Percentiles rank a stretch among this genome's conserved stretches.
These are phyloP conservation scores for Phyllosticta citrichinensis DNA, from an alignment of 2,329 filamentous ascomycete species.

Conservation along the genomic window DNA sequence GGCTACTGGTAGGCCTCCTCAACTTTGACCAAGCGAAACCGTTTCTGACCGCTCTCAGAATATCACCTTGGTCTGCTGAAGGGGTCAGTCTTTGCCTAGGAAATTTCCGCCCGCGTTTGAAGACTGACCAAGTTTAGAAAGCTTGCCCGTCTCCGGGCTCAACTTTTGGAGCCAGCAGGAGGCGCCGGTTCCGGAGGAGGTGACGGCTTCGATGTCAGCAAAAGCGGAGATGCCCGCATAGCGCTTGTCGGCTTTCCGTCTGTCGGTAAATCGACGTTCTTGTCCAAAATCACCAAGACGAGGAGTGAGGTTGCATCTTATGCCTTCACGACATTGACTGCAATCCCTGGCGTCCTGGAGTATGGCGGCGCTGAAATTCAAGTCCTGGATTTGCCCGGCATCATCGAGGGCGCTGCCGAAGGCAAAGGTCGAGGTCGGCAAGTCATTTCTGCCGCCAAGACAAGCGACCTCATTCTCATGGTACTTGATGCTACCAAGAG, in stretches of 20 bases:
- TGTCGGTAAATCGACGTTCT: constrained; percentile 94
- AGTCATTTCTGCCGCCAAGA: constrained; percentile 97
- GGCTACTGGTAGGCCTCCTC: constrained; percentile 67
- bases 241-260: constrained; percentile 97
- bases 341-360: constrained; percentile 92
- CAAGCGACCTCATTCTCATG: constrained; percentile 95
- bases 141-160: constrained; percentile 85
- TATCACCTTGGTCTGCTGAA: constrained; percentile 97
- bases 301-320: constrained; percentile 94
- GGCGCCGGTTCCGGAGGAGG: constrained; percentile 71
- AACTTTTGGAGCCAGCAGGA: constrained; percentile 80
- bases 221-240: constrained; percentile 92
- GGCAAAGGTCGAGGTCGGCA: constrained; percentile 92
- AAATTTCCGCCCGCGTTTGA: constrained; percentile 6
- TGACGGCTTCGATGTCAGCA: constrained; percentile 78
- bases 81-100: constrained; percentile 52
- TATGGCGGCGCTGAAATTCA: constrained; percentile 98
- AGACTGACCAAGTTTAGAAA: constrained; percentile 54
- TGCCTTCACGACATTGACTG: constrained; percentile 93
- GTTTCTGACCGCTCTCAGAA: constrained; percentile 50
- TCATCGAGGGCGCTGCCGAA: constrained; percentile 93
- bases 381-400: constrained; percentile 92
- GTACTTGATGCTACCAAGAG: constrained; percentile 93
- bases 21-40: constrained; percentile 14
- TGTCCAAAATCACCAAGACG: constrained; percentile 98